These are phyloP conservation scores for Xerocomus spinulosus DNA, from an alignment of 768 basidiomycete genomes.

Conservation along the genomic window DNA sequence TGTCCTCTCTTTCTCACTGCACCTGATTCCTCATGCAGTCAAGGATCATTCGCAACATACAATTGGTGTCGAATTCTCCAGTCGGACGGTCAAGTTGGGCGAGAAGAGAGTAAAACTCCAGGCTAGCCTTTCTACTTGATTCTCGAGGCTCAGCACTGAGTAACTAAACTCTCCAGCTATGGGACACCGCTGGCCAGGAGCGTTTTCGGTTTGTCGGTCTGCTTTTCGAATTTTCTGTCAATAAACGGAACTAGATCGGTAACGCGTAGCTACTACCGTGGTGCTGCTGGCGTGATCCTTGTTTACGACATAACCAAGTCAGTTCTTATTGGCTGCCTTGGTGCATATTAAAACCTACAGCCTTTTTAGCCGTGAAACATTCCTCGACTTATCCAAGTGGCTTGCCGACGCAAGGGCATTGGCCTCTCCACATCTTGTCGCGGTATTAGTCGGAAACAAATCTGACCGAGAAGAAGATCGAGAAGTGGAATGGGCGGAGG, in stretches of 20 bases:
- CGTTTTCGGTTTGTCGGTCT: conserved; percentile 64
- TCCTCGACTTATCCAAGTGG: conserved; percentile 81
- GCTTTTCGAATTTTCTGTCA: conserved; percentile 5
- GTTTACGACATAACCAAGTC: conserved; percentile 93
- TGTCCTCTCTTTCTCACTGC: conserved; percentile 1
- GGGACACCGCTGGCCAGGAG: conserved; percentile 98
- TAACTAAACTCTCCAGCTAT: conserved; percentile 52
- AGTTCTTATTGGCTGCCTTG: conserved; percentile 14
- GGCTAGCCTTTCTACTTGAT: conserved; percentile 42
- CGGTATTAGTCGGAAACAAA: conserved; percentile 93
- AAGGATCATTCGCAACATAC: conserved; percentile 97
- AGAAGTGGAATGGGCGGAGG: conserved; percentile 95
- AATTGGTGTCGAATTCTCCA: conserved; percentile 97
- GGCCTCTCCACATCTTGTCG: conserved; percentile 86
- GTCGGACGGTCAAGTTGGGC: conserved; percentile 85
- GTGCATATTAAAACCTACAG: conserved; percentile 3
- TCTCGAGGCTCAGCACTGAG: conserved; percentile 8
- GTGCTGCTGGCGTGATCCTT: conserved; percentile 86
- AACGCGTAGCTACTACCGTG: conserved; percentile 93
- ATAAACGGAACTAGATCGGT: conserved; percentile 56
- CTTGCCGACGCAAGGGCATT: conserved; percentile 89
- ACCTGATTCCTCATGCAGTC: conserved; percentile 48
- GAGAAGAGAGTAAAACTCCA: conserved; percentile 95
- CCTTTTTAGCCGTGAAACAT: conserved; percentile 74
- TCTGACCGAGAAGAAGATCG: conserved; percentile 91